Conservation (phyloP, 805 yeast species). For the Starmerella stigmatis region DNA sequence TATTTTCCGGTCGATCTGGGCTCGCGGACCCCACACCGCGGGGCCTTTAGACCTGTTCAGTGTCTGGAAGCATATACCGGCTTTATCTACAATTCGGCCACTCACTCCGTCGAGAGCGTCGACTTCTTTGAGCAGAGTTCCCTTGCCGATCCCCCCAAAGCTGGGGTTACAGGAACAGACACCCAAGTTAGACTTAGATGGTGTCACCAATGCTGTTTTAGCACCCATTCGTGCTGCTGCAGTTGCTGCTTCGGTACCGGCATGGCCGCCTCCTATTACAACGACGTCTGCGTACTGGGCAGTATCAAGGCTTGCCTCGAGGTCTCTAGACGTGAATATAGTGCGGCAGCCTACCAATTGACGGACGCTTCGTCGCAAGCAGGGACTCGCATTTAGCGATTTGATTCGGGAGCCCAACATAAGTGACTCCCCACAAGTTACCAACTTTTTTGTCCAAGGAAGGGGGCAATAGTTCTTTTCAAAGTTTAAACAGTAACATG, state of each 20-base stretch:
- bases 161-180: constrained; percentile 95
- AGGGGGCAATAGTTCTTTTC: no score
- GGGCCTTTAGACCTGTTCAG: constrained; percentile 82
- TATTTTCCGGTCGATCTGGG: constrained; percentile 81
- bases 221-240: constrained; percentile 83
- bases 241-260: constrained; percentile 95
- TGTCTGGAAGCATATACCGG: constrained; percentile 86
- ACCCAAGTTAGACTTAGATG: constrained; percentile 64
- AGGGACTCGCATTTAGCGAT: no score
- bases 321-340: constrained; percentile 15
- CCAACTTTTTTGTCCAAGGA: no score
- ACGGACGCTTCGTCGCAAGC: neutral
- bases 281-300: constrained; percentile 45
- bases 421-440: no score
- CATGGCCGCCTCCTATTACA: constrained; percentile 97
- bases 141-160: constrained; percentile 98
- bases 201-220: constrained; percentile 63
- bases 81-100: constrained; percentile 73
- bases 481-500: no score
- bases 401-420: no score
- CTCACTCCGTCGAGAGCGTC: constrained; percentile 95
- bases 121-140: constrained; percentile 80
- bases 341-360: neutral
- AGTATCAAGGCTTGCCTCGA: constrained; percentile 3
- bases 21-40: constrained; percentile 97